Base-by-base conservation (phyloP, 1,139 yeast species). In the Martiniozyma asiatica region DNA sequence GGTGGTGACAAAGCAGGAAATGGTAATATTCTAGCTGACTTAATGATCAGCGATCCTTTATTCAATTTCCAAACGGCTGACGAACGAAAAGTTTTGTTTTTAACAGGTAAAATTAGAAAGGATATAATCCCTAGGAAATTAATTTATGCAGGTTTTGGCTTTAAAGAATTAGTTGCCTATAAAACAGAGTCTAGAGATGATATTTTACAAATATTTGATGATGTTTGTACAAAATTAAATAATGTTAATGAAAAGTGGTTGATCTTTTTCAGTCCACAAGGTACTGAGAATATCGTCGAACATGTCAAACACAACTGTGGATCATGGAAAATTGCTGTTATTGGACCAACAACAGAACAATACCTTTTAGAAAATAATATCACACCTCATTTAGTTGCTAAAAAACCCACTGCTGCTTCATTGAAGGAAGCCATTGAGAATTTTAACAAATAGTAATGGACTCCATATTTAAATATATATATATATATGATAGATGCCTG, bases 201-300 rank as follows among this genome's bases (percentile, higher is more conserved):
- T 35, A 6, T 48, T 59, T 6, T 51, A 49, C 0, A 56, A 65
- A 31, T 73, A 68, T 41, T 27, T 43, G 6, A 23, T 23, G n/a
- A n/a, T 5, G 37, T 43, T 14, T 51, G 51, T 34, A 26, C 32
- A 4, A 14, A 32, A 8, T 13, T 46, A 8, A n/a, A n/a, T 18
- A 33, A 35, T 0, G 38, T 36, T 7, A 25, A 33, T 6, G 44
- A 46, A 8, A 56, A 59, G 31, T 80, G 94, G 93, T 59, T 85
- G 5, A 78, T 85, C 0, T 80, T 89, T 39, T 89, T 87, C 53
- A 82, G 96, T 40, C 94, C 96, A 0, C 94, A 89, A 41, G 95
- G 94, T 0, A 78, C 94, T 0, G 68, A 65, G 25, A 59, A 54
- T 1, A 75, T 81, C 6, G 68, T 80, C 3, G 56, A 65, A 9